Evolutionary conservation across 768 basidiomycete genomes (phyloP), one percentile per base, ranked within the genome.

Genomic region (Solioccasus polychromus): DNA sequence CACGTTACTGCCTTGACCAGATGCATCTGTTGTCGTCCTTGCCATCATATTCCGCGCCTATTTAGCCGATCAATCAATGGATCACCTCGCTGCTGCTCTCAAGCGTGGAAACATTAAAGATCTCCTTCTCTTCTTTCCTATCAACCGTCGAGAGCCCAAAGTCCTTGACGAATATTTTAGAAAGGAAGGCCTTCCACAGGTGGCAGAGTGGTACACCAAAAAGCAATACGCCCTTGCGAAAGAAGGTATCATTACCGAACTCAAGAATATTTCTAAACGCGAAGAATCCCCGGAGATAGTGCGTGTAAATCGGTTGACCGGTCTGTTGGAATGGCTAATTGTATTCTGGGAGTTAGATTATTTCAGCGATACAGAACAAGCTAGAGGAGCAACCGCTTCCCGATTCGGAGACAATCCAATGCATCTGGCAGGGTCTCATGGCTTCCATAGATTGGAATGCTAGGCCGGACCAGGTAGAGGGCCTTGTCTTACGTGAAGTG

Each of bases 151-250:
- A 48, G 80, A 85, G 38, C 75, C 76, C 54, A 80, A 84, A 58
- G 64, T 72, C 32, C 75, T 97, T 39, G 91, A 94, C 55, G 84
- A 88, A 7, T 85, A 92, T 63, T 96, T 98, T 77, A 88, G 79
- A 69, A 78, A 80, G 46, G 85, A 82, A 48, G 83, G 81, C 17
- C 72, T 96, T 17, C 69, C 82, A 17, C 81, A 83, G 55, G 80
- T 97, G 34, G 85, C 88, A 3, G 95, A 98, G 14, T 97, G 92
- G 91, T 97, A 88, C 78, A 81, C 82, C 36, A 96, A 94, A 77
- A 85, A 83, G 64, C 90, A 92, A 62, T 83, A 83, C 48, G 83
- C 83, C 44, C 80, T 84, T 47, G 80, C 89, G 54, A 92, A 88
- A 66, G 89, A 93, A 47, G 73, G 76, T 35, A 78, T 94, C 51